Evolutionary conservation across 108 stramenopile species (phyloP), one percentile per base, ranked within the genome.

Genomic region (Nannochloropsis gaditana): DNA sequence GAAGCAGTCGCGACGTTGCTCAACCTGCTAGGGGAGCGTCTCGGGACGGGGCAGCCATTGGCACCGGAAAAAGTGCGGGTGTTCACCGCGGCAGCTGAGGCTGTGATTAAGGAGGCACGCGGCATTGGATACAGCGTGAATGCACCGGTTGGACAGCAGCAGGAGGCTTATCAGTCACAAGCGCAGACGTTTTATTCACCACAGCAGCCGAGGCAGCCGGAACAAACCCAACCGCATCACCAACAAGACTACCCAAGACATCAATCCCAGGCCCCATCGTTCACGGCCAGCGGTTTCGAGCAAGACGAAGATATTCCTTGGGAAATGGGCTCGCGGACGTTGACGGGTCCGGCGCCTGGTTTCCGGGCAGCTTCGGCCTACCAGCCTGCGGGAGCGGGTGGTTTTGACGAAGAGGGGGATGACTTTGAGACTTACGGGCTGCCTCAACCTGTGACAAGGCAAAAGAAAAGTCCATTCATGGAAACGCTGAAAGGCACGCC

Each of bases 1-100:
- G 59, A 73, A n/a, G 59, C 59, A 15, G 59, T 73, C 59, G 59
- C 59, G n/a, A 73, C 59, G 19, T 73, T 73, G n/a, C 59, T 73
- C 5, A n/a, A 15, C n/a, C n/a, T 73, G 59, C 59, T 73, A n/a
- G 59, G 59, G 15, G 59, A 73, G 59, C 59, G 59, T 5, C 59
- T 73, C 19, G 59, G 59, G 2, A n/a, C 59, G 3, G 59, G 59
- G 19, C 59, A 73, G 59, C 59, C 59, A n/a, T n/a, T 73, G 59
- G 59, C 6, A 15, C 59, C 59, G 59, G 59, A 73, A 73, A 73
- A 73, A 73, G 59, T 73, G 59, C 59, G 59, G 59, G 59, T 73
- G 5, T 73, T 73, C 6, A 73, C 59, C 8, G 19, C 15, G n/a
- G 59, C 59, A n/a, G 59, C 59, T 15, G 59, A 73, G n/a, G 59